Base-by-base conservation (phyloP, 2,329 filamentous ascomycete species). In the Sarocladiaceae sp. region DNA sequence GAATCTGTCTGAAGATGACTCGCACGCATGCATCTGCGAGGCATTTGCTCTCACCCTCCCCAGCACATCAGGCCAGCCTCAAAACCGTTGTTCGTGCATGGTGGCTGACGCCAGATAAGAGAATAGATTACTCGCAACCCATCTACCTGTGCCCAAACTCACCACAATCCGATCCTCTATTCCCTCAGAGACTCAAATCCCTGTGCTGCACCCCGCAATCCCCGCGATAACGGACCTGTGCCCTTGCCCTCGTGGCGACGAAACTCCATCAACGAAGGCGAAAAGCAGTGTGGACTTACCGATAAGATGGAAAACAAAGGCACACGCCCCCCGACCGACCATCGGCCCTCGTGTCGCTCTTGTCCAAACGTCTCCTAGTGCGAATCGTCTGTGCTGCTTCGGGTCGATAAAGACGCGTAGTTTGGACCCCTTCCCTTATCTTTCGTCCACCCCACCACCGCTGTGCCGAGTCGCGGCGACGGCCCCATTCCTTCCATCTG, bases 161-260 rank as follows among this genome's bases (percentile, higher is more conserved):
- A 7, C 35, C 12, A 10, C 35, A 10, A 33, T 33, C 29, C 8
- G 29, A 33, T 33, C 15, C 29, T 33, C 29, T 33, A 10, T 8
- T 8, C 15, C 29, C 29, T 15, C 8, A 33, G 15, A 33, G 29
- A 15, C n/a, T 7, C 35, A 37, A 31, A 31, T 31, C 28, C 28
- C 28, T 36, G 33, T 36, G 4, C 37, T 42, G 37, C 37, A 42
- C 37, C 37, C 37, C 37, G 37, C 37, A 42, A 42, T 42, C 37
- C 37, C 37, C 37, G 37, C 37, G 37, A 42, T 42, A 42, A 42
- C 17, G 33, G 37, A 22, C 8, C 6, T 42, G 37, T 8, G 8
- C 17, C 37, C 37, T 36, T 42, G 29, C 8, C 29, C n/a, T n/a
- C n/a, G n/a, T n/a, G n/a, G n/a, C n/a, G n/a, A n/a, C n/a, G n/a